A percentile compares a stretch with the other conserved stretches of the same genome.
These are phyloP conservation scores for Claviceps humidiphila DNA, from an alignment of 2,329 filamentous ascomycete species.

Conservation along the genomic window DNA sequence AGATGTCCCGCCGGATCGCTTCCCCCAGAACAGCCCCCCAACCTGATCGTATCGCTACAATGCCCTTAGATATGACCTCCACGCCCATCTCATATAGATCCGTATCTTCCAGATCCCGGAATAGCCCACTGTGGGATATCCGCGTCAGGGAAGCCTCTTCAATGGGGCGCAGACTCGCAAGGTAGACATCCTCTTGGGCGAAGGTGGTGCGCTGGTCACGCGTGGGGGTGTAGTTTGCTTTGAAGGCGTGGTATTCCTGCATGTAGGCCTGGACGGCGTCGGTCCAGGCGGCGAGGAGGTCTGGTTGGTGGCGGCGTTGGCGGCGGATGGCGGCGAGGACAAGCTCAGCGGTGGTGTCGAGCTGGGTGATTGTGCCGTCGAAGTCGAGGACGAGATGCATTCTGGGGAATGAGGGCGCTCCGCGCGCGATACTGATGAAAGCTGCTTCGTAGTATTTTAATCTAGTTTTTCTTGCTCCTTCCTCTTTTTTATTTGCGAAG, in stretches of 20 bases:
- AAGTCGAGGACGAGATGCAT: constrained; percentile 43
- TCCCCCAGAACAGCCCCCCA: constrained; percentile 22
- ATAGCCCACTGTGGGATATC: constrained; percentile 30
- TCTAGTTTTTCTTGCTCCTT: not conserved
- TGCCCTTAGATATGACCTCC: constrained; percentile 19
- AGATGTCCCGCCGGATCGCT: constrained; percentile 19
- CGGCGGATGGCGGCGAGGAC: constrained; percentile 28
- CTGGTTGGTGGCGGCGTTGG: constrained; percentile 15
- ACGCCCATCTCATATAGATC: constrained; percentile 25
- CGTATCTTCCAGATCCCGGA: constrained; percentile 23
- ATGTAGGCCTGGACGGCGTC: constrained; percentile 32
- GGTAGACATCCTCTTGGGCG: constrained; percentile 28
- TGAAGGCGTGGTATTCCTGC: constrained; percentile 27
- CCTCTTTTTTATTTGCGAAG: not conserved
- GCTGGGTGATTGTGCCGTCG: constrained; percentile 43
- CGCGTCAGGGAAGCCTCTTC: constrained; percentile 33
- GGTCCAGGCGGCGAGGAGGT: constrained; percentile 29
- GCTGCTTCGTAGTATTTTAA: not conserved
- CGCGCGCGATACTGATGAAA: too few species aligned
- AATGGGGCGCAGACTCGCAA: constrained; percentile 28
- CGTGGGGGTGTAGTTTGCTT: constrained; percentile 18
- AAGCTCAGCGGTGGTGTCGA: constrained; percentile 39
- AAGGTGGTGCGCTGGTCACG: constrained; percentile 21
- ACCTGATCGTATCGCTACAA: constrained; percentile 25
- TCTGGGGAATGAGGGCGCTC: not conserved